Percentiles rank a stretch among this genome's conserved stretches.
These are phyloP conservation scores for Diaporthe sp. DNA, from an alignment of 2,329 filamentous ascomycete genomes.

Conservation along the genomic window DNA sequence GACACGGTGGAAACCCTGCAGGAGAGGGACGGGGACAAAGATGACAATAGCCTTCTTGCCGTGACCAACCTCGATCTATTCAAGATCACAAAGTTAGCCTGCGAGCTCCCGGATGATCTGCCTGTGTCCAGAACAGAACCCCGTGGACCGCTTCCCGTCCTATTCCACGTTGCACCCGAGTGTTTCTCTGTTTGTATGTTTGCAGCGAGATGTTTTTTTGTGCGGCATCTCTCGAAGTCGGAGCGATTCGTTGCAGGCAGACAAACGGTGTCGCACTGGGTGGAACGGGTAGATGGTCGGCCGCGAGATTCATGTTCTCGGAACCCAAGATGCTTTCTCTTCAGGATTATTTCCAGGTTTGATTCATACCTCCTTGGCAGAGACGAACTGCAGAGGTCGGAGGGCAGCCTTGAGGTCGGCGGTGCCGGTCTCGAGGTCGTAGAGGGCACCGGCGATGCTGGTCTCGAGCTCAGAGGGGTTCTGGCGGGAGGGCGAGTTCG, in stretches of 20 bases:
- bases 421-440: slow-evolving; percentile 99
- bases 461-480: slow-evolving; percentile 98
- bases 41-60: slow-evolving; percentile 99
- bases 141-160: slow-evolving; percentile 83
- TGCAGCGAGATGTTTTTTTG: slow-evolving; percentile 40
- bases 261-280: slow-evolving; percentile 46
- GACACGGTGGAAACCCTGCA: slow-evolving; percentile 98
- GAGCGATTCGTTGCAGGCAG: slow-evolving; percentile 36
- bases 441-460: slow-evolving; percentile 96
- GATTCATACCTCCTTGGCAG: slow-evolving; percentile 88
- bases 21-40: slow-evolving; percentile 99
- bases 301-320: slow-evolving; percentile 40
- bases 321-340: background rate
- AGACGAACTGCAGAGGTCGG: slow-evolving; percentile 98
- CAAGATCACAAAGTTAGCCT: slow-evolving; percentile 78
- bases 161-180: slow-evolving; percentile 64
- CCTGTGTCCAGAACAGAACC: slow-evolving; percentile 56
- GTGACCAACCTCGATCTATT: slow-evolving; percentile 99
- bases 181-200: slow-evolving; percentile 39
- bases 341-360: background rate
- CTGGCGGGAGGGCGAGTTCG: slow-evolving; percentile 95
- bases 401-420: slow-evolving; percentile 96
- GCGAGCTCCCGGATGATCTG: slow-evolving; percentile 76
- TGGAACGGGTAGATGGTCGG: slow-evolving; percentile 61
- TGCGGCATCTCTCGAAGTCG: slow-evolving; percentile 35